Evolutionary conservation across 495 filamentous ascomycete species (phyloP), one percentile per base, ranked within the genome.

Genomic region (Aspergillus steynii): DNA sequence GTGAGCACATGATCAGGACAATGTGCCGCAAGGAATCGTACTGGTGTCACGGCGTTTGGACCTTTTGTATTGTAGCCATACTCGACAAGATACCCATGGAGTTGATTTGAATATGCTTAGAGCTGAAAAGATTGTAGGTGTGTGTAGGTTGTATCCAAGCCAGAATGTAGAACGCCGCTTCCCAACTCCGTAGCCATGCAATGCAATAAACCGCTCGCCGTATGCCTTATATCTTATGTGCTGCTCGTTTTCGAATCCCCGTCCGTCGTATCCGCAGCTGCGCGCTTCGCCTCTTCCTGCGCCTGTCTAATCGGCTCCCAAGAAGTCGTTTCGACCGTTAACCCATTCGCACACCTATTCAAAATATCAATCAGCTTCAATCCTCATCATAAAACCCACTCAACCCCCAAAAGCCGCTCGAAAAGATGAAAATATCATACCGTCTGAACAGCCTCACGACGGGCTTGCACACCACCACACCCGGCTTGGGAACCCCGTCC

Each of bases 301-400:
- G 66, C 69, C 49, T 68, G 47, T 49, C 75, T 61, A 9, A 77
- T 58, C 26, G 70, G 71, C 58, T 95, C 90, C 89, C 90, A 94
- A 53, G 82, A 77, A 27, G 91, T 96, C 28, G 91, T 96, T 74
- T 96, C 92, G 9, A 93, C 89, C 62, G 82, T 89, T 71, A 94
- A 85, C 57, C 82, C 86, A 67, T 86, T 85, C 31, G 83, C 83
- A 75, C 92, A 96, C 58, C 92, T 96, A 71, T 34, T 20, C 55
- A 20, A 37, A 67, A 62, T 69, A 15, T 14, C 27, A 53, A 29
- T 29, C 7, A 53, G 26, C 64, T 65, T 59, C 25, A 58, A 29
- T 28, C 20, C 28, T 29, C 4, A 28, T 46, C 9, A 25, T 53
- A 14, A 3, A 46, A 14, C 5, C 48, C 49, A n/a, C 15, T 46